Percentiles rank a stretch among this genome's conserved stretches.
These are phyloP conservation scores for Solanum peruvianum DNA, from an alignment of 257 asterid genomes.

Conservation along the genomic window DNA sequence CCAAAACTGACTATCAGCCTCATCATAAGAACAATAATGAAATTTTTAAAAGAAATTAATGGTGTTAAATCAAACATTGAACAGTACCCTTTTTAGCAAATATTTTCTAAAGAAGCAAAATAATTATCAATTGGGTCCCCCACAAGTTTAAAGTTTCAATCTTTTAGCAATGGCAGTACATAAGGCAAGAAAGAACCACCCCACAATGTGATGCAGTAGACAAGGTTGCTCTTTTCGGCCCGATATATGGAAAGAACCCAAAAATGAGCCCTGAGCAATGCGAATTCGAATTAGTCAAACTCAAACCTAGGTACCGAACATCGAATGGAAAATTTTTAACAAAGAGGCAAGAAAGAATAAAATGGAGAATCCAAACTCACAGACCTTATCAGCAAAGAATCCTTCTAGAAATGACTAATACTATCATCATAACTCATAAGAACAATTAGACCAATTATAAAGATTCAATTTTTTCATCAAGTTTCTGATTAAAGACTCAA, in stretches of 20 bases:
- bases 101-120: not conserved
- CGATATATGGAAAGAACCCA: not conserved
- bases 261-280: not conserved
- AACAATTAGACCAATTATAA: not conserved
- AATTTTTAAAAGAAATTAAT: not conserved
- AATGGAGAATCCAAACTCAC: not conserved
- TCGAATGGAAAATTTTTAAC: not conserved
- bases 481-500: not conserved
- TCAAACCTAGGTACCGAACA: fast-evolving
- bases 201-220: not conserved
- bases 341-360: not conserved
- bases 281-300: not conserved
- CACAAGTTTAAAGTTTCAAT: not conserved
- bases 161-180: not conserved
- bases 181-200: not conserved
- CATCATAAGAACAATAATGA: not conserved
- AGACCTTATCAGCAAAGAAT: not conserved
- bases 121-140: not conserved
- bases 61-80: not conserved
- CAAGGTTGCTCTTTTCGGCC: fast-evolving
- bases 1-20: not conserved
- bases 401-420: not conserved
- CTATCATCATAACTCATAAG: not conserved
- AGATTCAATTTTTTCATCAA: not conserved
- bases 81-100: not conserved